Base-by-base conservation (phyloP, 2,329 filamentous ascomycete genomes). In the Xylaria digitata region DNA sequence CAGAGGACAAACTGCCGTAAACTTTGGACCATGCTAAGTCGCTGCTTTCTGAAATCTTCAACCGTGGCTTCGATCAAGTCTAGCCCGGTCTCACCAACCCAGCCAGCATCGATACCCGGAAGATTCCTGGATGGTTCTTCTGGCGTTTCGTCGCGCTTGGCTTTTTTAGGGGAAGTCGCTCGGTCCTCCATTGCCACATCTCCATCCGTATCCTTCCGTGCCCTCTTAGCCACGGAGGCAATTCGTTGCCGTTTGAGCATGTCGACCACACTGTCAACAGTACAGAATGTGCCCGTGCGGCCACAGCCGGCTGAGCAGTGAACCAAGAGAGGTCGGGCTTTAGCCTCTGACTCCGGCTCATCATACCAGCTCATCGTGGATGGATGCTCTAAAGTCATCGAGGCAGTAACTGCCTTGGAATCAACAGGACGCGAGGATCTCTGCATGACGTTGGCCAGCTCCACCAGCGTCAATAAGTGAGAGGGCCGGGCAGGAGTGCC, bases 251-350 rank as follows among this genome's bases (percentile, higher is more conserved):
- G 89, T 82, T 97, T 97, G 67, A 99, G 82, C 92, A 97, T 97
- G 79, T 97, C 94, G 63, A 98, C 90, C 8, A 98, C 96, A 45
- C 91, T 95, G 78, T 98, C 96, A 17, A 98, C 94, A 0, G 96
- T 97, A 78, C 96, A 98, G 76, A 98, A 99, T 0, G 96, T 95
- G 3, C 96, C 96, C 0, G 96, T 99, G 15, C 96, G 91, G 0
- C 96, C 96, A 80, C 96, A 99, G 0, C 96, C 96, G 3, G 96
- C 96, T 61, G 93, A 97, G 81, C 96, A 99, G 78, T 99, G 96
- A 0, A 99, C 95, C 23, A 99, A 79, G 73, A 97, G 89, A 7
- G 95, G 95, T 34, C 92, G 85, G 26, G 85, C 72, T 1, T 80
- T 74, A 7, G 79, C 76, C 26, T 84, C 81, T 1, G 82, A 77